These are phyloP conservation scores for Vachellia pachyceras DNA, from an alignment of 306 rosid species.

Conservation along the genomic window DNA sequence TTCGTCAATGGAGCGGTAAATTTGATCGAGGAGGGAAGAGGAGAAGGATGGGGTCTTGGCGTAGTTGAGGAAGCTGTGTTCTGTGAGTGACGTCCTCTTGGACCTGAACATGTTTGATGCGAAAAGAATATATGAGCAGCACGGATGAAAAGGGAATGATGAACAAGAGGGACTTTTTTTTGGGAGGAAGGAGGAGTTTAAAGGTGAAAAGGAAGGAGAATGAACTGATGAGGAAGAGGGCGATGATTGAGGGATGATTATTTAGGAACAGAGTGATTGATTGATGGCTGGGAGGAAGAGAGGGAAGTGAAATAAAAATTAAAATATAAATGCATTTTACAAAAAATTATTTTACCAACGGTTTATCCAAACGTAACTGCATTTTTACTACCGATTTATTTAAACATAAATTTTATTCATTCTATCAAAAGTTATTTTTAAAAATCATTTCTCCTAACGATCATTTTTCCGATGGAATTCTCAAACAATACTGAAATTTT, in stretches of 20 bases:
- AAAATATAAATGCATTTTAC: too few species aligned
- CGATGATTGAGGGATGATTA: slow-evolving; percentile 15
- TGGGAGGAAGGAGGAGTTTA: slow-evolving; percentile 21
- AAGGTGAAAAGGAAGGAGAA: slow-evolving; percentile 19
- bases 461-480: too few species aligned
- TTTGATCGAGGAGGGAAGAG: slow-evolving; percentile 73
- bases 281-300: slow-evolving; percentile 45
- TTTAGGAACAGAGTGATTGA: slow-evolving; percentile 47
- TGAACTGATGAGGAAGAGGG: slow-evolving; percentile 10
- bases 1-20: slow-evolving; percentile 84
- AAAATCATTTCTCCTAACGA: too few species aligned
- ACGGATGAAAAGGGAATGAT: slow-evolving; percentile 37
- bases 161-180: slow-evolving; percentile 19
- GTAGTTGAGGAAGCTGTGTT: slow-evolving; percentile 30
- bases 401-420: too few species aligned
- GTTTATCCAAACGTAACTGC: too few species aligned
- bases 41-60: slow-evolving; percentile 73
- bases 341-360: too few species aligned
- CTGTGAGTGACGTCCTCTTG: slow-evolving; percentile 39
- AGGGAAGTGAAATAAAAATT: too few species aligned
- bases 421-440: too few species aligned
- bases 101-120: slow-evolving; percentile 48
- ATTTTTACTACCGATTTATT: too few species aligned
- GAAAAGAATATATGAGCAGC: slow-evolving; percentile 5
- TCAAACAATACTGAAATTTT: too few species aligned